Base-by-base conservation (phyloP, 2,329 filamentous ascomycete genomes). In the Aspergillus niger region DNA sequence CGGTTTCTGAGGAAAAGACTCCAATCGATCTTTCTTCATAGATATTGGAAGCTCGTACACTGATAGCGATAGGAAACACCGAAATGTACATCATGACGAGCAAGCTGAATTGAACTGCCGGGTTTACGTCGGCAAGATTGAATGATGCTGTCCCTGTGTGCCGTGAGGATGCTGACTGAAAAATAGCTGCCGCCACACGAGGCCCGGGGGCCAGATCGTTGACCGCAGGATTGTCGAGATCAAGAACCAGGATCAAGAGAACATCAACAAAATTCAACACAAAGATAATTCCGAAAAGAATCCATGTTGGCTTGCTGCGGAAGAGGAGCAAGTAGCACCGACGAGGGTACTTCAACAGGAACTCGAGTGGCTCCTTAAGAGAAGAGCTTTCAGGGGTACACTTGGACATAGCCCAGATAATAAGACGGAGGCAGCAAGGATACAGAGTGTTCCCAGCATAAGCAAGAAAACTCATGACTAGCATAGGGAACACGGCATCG, bases 51-150 rank as follows among this genome's bases (percentile, higher is more conserved):
- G 55, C 80, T 55, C 94, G 91, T 63, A 97, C 89, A 7, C 90
- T 94, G 68, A 98, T 97, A 70, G 94, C 94, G 67, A 97, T 96
- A 3, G 94, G 94, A 66, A 96, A 96, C 59, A 96, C 90, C 54
- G 92, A 96, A 65, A 98, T 96, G 76, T 98, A 98, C 94, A 98
- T 98, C 94, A 98, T 98, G 73, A 97, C 89, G 0, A 87, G 74
- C 57, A 86, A 80, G 43, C 84, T 80, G 52, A 87, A 80, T 60
- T 86, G 85, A 0, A 86, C 79, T 2, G 79, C 81, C 5, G 85
- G 83, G 39, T 81, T 83, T 0, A 87, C 77, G 2, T 74, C 72
- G 1, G 82, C 76, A 13, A 86, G 74, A 20, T 79, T 77, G 47
- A 87, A 85, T 57, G 76, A 82, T 63, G 81, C 73, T 64, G 76